Percentiles rank a stretch among this genome's conserved stretches.
These are phyloP conservation scores for Hymenoscyphus infarciens DNA, from an alignment of 2,329 filamentous ascomycete genomes.

Conservation along the genomic window DNA sequence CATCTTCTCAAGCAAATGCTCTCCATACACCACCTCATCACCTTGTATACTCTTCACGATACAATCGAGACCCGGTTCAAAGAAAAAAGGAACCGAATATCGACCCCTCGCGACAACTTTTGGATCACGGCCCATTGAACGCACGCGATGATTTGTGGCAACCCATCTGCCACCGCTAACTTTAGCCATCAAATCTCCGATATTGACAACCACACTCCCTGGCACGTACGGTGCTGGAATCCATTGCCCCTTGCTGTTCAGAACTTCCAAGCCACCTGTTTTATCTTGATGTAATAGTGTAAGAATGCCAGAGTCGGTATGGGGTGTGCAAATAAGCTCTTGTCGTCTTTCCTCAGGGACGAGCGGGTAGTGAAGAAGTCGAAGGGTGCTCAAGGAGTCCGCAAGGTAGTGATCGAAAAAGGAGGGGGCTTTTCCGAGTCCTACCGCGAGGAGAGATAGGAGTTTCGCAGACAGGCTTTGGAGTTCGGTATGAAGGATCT, in stretches of 20 bases:
- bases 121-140: constrained; percentile 28
- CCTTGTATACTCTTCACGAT: constrained; percentile 37
- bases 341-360: constrained; percentile 20
- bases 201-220: constrained; percentile 48
- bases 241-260: constrained; percentile 45
- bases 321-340: constrained; percentile 38
- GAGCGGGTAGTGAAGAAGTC: constrained; percentile 44
- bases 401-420: constrained; percentile 42
- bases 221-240: constrained; percentile 44
- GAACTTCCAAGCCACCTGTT: constrained; percentile 46
- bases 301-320: constrained; percentile 45
- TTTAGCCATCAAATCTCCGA: constrained; percentile 40
- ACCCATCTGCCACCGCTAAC: constrained; percentile 40
- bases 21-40: constrained; percentile 38
- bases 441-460: constrained; percentile 39
- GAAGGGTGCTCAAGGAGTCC: constrained; percentile 42
- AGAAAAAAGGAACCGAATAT: constrained; percentile 47
- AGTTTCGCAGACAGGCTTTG: constrained; percentile 39
- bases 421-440: constrained; percentile 37
- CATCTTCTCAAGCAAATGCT: constrained; percentile 43
- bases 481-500: constrained; percentile 40
- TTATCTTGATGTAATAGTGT: constrained; percentile 46
- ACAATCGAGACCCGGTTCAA: constrained; percentile 43
- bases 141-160: constrained; percentile 44
- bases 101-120: constrained; percentile 14